Conservation (phyloP, 345 rosid genomes). For the Acer negundo region DNA sequence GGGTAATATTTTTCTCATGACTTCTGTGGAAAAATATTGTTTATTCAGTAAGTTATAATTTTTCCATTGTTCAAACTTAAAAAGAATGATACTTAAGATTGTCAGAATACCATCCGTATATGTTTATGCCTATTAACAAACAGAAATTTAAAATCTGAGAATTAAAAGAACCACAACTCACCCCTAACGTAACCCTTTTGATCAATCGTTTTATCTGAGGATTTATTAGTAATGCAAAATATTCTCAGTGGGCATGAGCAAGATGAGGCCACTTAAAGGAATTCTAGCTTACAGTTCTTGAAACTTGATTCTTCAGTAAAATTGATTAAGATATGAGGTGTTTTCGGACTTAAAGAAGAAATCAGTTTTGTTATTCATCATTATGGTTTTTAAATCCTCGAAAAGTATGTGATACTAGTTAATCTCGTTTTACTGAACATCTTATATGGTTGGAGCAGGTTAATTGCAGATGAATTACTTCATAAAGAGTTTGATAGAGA, state of each 20-base stretch:
- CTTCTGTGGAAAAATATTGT: neutral
- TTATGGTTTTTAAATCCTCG: neutral
- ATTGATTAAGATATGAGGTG: neutral
- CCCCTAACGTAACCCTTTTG: neutral
- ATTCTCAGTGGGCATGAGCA: neutral
- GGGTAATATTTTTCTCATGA: conserved; percentile 10
- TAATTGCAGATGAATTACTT: neutral
- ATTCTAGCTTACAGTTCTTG: neutral
- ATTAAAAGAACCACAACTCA: neutral
- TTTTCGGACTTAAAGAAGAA: neutral
- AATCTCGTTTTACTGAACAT: neutral
- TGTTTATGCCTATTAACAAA: neutral
- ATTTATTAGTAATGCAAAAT: neutral
- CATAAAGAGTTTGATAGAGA: conserved; percentile 11
- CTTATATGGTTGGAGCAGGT: conserved; percentile 3
- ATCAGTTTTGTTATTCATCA: neutral
- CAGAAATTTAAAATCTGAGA: too few species aligned
- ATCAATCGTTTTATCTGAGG: neutral
- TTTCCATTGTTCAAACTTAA: neutral
- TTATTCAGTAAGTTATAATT: neutral
- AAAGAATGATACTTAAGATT: conserved; percentile 6
- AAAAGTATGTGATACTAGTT: neutral
- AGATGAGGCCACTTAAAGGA: neutral
- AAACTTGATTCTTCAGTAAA: neutral
- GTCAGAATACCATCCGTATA: neutral